A percentile compares a stretch with the other conserved stretches of the same genome.
phyloP scores from a whole-genome alignment of 208 protist genomes.

The Leishmania amazonensis region DNA sequence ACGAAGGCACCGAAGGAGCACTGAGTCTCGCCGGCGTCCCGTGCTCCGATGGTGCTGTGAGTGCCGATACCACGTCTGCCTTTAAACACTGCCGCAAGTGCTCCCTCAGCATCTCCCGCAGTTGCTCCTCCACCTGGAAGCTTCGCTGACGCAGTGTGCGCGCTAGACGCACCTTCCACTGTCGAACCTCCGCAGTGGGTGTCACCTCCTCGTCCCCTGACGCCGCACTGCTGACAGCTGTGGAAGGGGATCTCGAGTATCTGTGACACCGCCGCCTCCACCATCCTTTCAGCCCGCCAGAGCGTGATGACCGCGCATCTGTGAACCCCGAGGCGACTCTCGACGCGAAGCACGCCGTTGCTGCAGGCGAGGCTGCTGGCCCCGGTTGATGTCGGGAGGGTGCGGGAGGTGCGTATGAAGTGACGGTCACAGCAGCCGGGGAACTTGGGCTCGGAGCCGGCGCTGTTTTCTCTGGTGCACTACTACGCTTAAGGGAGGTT shows the following conservation, averaged over 20 bases:
- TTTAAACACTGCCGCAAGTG: background rate
- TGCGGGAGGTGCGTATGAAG: background rate
- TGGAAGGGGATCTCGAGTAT: background rate
- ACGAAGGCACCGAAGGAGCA: background rate
- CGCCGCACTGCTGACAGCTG: background rate
- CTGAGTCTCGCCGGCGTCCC: background rate
- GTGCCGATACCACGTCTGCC: background rate
- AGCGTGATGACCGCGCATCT: background rate
- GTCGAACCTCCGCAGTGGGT: background rate
- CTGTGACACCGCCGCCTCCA: background rate
- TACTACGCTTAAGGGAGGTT: background rate
- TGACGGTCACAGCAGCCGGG: background rate
- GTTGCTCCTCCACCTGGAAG: background rate
- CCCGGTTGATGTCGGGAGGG: background rate
- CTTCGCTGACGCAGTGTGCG: conserved; percentile 4
- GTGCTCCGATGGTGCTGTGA: background rate
- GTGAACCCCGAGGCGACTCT: background rate
- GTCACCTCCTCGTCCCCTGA: background rate
- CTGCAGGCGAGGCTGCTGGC: background rate
- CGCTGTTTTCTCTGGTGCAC: background rate
- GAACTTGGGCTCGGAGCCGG: background rate
- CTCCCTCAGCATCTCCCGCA: background rate
- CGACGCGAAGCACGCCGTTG: background rate
- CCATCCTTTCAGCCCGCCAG: background rate
- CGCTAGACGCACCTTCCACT: conserved; percentile 7